These are phyloP conservation scores for Aspergillus eucalypticola DNA, from an alignment of 2,329 filamentous ascomycete species.

Conservation along the genomic window DNA sequence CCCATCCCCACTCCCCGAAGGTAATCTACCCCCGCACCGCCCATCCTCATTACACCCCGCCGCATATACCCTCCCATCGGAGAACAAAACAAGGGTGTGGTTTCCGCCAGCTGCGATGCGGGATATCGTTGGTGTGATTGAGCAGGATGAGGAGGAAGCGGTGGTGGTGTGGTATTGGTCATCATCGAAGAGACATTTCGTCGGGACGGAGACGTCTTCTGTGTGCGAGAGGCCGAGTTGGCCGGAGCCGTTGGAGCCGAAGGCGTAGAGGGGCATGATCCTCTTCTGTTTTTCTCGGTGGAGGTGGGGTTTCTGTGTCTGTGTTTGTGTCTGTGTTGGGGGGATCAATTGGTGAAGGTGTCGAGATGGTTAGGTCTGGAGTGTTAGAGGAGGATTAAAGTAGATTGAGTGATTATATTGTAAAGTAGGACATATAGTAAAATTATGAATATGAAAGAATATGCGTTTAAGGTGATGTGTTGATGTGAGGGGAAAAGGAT, in stretches of 20 bases:
- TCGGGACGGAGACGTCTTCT: constrained; percentile 69
- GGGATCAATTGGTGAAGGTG: neutral
- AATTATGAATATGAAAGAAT: too few species aligned
- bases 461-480: neutral
- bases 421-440: too few species aligned
- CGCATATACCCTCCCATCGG: constrained; percentile 61
- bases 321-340: neutral
- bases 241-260: constrained; percentile 76
- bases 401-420: neutral
- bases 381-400: neutral
- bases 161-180: constrained; percentile 26
- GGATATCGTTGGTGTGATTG: constrained; percentile 9
- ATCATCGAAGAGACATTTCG: constrained; percentile 59
- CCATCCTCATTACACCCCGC: constrained; percentile 61
- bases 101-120: constrained; percentile 72
- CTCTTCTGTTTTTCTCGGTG: too few species aligned
- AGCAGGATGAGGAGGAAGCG: neutral
- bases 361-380: neutral
- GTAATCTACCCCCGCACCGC: constrained; percentile 40
- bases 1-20: neutral
- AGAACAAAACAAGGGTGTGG: constrained; percentile 74
- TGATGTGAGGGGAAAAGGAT: neutral
- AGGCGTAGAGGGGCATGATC: constrained; percentile 58
- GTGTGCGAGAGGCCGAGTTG: constrained; percentile 71
- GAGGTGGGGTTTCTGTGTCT: too few species aligned